Conservation (phyloP, 768 basidiomycete genomes). For the Pleurotus ostreatus region DNA sequence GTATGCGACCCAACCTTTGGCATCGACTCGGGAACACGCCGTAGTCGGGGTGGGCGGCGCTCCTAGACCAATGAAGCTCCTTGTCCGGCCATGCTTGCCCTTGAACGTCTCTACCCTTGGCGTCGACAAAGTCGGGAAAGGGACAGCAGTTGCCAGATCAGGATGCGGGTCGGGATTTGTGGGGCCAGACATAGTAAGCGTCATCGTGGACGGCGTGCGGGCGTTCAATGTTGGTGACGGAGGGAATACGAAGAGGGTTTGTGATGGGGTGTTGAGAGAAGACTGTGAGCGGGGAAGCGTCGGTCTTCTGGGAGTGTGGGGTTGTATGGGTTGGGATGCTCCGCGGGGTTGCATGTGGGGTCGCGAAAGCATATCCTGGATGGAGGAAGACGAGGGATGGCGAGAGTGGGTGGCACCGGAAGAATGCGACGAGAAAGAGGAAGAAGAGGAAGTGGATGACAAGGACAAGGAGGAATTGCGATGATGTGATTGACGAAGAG, state of each 20-base stretch:
- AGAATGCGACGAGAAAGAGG: not conserved
- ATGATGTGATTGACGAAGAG: slow-evolving; percentile 11
- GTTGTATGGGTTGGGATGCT: not conserved
- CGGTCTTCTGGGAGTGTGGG: slow-evolving; percentile 6
- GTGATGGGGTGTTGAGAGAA: slow-evolving; percentile 55
- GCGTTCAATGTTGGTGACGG: slow-evolving; percentile 61
- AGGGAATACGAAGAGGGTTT: slow-evolving; percentile 84
- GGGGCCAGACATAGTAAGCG: slow-evolving; percentile 40
- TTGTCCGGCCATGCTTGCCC: slow-evolving; percentile 54
- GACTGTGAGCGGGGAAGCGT: slow-evolving; percentile 13
- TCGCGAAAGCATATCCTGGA: not conserved
- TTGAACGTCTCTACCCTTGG: slow-evolving; percentile 71
- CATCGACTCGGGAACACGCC: slow-evolving; percentile 81
- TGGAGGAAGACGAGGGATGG: slow-evolving; percentile 1
- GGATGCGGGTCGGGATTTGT: not conserved
- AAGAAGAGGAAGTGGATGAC: slow-evolving; percentile 1
- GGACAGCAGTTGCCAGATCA: slow-evolving; percentile 20
- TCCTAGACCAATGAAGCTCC: slow-evolving; percentile 71
- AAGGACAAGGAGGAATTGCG: slow-evolving; percentile 1
- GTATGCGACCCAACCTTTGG: slow-evolving; percentile 70
- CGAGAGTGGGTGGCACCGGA: not conserved
- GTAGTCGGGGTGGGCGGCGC: slow-evolving; percentile 72
- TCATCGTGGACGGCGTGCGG: slow-evolving; percentile 79
- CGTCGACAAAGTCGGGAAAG: slow-evolving; percentile 58
- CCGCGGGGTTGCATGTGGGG: not conserved